These are phyloP conservation scores for Calonectria pseudoturangicola DNA, from an alignment of 2,329 filamentous ascomycete species.

Conservation along the genomic window DNA sequence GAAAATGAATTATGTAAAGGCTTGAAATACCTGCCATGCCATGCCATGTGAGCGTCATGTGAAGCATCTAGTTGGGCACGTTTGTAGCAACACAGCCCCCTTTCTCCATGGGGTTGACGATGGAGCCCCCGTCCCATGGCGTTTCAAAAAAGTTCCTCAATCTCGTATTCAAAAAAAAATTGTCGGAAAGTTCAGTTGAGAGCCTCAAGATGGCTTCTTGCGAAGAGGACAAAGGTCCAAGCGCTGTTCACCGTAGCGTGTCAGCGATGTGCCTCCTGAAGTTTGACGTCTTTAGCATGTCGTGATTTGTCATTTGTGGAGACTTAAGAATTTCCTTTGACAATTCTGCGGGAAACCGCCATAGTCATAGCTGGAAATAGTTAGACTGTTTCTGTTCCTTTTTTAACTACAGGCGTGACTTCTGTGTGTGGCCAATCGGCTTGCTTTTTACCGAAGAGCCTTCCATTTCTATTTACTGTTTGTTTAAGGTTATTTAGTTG, in stretches of 20 bases:
- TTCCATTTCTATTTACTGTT: background rate
- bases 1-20: background rate
- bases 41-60: too few relatives aligned
- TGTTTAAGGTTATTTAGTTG: background rate
- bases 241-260: too few relatives aligned
- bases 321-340: background rate
- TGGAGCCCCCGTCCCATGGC: background rate
- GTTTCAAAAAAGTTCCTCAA: constrained; percentile 19
- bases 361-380: background rate
- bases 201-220: background rate
- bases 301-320: background rate
- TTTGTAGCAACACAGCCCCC: background rate
- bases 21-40: background rate
- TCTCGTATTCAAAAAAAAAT: constrained; percentile 12
- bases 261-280: background rate
- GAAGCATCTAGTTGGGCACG: background rate
- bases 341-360: background rate
- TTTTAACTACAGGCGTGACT: background rate
- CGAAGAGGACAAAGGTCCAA: background rate
- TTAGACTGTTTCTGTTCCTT: background rate
- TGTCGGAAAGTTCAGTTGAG: background rate
- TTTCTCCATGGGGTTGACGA: background rate
- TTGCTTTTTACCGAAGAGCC: background rate
- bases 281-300: background rate
- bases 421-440: background rate